These are phyloP conservation scores for Aureobasidium zeae DNA, from an alignment of 2,329 filamentous ascomycete genomes.

Conservation along the genomic window DNA sequence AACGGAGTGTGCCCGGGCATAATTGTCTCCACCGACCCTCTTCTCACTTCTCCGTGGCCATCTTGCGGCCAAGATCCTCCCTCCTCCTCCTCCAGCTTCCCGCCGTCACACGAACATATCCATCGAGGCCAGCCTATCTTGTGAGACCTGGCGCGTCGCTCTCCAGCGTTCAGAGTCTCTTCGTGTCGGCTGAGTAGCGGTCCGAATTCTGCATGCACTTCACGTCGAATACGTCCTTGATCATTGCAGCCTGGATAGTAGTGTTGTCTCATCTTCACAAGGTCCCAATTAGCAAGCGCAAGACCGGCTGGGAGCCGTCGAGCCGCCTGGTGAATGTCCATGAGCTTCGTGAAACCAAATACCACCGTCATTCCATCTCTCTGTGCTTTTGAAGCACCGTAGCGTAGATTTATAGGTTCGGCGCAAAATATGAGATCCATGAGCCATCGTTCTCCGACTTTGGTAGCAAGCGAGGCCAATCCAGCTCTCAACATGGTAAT, in stretches of 20 bases:
- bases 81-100: slow-evolving; percentile 22
- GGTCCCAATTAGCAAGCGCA: slow-evolving; percentile 21
- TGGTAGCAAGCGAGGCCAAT: slow-evolving; percentile 24
- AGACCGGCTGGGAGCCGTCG: slow-evolving; percentile 20
- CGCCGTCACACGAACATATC: slow-evolving; percentile 13
- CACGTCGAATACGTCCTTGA: slow-evolving; percentile 35
- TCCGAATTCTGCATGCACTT: slow-evolving; percentile 40
- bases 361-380: slow-evolving; percentile 29
- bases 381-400: slow-evolving; percentile 20
- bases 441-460: slow-evolving; percentile 34
- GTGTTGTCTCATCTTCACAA: slow-evolving; percentile 37
- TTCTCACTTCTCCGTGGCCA: slow-evolving; percentile 4
- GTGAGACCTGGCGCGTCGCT: slow-evolving; percentile 13
- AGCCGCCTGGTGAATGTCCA: slow-evolving; percentile 32
- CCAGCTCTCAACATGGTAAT: slow-evolving; percentile 27
- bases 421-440: slow-evolving; percentile 37
- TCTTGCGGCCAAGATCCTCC: slow-evolving; percentile 20
- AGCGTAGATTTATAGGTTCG: slow-evolving; percentile 30
- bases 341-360: slow-evolving; percentile 38
- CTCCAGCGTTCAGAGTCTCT: slow-evolving; percentile 7
- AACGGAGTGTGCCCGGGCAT: slow-evolving; percentile 20
- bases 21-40: slow-evolving; percentile 2
- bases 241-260: slow-evolving; percentile 38
- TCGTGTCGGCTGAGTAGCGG: slow-evolving; percentile 29
- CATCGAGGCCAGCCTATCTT: slow-evolving; percentile 14